Evolutionary conservation across 2,329 filamentous ascomycete species (phyloP).

Genomic region (Fonsecaea multimorphosa): DNA sequence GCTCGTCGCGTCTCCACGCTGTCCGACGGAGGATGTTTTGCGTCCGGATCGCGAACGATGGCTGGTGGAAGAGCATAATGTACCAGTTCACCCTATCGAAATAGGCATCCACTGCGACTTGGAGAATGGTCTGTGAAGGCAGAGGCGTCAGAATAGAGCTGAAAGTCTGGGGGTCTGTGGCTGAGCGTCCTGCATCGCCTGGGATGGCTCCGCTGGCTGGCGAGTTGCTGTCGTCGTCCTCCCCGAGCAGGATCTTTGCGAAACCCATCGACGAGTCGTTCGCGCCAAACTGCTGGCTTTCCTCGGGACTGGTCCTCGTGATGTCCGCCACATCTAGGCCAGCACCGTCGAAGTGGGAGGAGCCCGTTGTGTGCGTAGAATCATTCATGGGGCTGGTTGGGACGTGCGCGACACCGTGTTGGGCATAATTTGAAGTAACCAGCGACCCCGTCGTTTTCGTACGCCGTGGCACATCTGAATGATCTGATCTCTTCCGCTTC

Average conservation of each 20-base stretch:
- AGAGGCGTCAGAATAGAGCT: conserved; percentile 14
- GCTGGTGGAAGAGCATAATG: conserved; percentile 33
- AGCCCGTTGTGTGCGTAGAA: not conserved
- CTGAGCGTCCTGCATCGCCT: conserved; percentile 10
- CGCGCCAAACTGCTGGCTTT: conserved; percentile 24
- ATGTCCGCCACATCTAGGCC: conserved; percentile 10
- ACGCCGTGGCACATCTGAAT: conserved; percentile 4
- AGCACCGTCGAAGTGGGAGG: conserved; percentile 3
- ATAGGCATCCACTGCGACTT: conserved; percentile 35
- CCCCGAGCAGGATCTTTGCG: conserved; percentile 25
- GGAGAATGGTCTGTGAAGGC: conserved; percentile 13
- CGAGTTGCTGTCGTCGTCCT: conserved; percentile 23
- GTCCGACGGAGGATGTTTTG: conserved; percentile 15
- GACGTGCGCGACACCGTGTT: not conserved
- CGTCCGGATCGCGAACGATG: conserved; percentile 16
- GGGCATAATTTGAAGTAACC: conserved; percentile 1
- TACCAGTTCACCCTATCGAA: conserved; percentile 40
- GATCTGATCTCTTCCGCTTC: conserved; percentile 22
- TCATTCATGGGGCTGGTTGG: not conserved
- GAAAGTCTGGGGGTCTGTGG: conserved; percentile 7
- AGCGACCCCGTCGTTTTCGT: not conserved
- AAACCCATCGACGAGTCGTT: conserved; percentile 27
- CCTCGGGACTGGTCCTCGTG: conserved; percentile 19
- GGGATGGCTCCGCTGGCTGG: conserved; percentile 16
- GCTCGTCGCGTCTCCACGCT: conserved; percentile 20